Evolutionary conservation across 495 filamentous ascomycete genomes (phyloP), one percentile per base, ranked within the genome.

Genomic region (Tirmania nivea): DNA sequence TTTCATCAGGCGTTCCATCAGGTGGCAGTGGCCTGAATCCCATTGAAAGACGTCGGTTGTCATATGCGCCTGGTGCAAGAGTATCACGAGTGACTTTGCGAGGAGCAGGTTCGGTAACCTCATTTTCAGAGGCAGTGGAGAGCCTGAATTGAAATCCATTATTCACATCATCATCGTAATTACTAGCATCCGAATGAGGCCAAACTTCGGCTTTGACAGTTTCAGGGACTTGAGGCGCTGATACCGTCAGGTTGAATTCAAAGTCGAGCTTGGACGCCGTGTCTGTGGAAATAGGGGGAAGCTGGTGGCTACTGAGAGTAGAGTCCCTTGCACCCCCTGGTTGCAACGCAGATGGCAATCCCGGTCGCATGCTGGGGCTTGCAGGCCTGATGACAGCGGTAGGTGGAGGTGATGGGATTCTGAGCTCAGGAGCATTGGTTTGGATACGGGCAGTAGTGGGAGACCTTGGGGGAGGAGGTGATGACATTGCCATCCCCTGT

Each of bases 1-100:
- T 84, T 58, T 86, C 83, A 34, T 72, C 66, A n/a, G 86, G 68
- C 35, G 70, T 72, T 21, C 73, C 74, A 60, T 88, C 83, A 51
- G 86, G 86, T 4, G 90, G 90, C 35, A 97, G 75, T 48, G 90
- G 90, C n/a, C 92, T 81, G 61, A 93, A 75, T 25, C 88, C 86
- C 63, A 95, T 81, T 10, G 87, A 94, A 55, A 92, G 68, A 55
- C 88, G 78, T 48, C 76, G 77, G 51, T 75, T 75, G 60, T 90
- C 79, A 42, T 78, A 60, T 14, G 57, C 58, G 48, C 49, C 63
- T 1, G 63, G 61, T 10, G 53, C 61, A 34, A 64, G 50, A 31
- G 56, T 64, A 45, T 45, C 39, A 14, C 39, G 12, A 45, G 39
- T 2, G 17, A 19, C 17, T 52, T 62, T 64, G 17, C 62, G 58